phyloP scores from a whole-genome alignment of 805 yeast species.

The Kazachstania bromeliacearum region DNA sequence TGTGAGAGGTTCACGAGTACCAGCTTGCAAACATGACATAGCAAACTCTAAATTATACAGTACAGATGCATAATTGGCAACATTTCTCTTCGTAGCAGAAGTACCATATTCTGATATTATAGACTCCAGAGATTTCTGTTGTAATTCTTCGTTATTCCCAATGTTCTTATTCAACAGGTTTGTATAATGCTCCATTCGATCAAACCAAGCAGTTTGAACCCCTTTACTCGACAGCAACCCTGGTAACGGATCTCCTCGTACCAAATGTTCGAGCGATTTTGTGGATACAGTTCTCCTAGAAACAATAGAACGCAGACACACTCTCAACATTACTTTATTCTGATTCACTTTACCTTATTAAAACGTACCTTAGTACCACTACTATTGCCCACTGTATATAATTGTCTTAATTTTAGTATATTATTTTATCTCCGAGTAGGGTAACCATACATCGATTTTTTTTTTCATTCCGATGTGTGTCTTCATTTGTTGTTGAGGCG shows the following conservation, averaged over 20 bases:
- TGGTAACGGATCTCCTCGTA: slow-evolving; percentile 21
- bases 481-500: no score
- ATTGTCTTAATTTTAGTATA: no score
- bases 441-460: no score
- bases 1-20: slow-evolving; percentile 9
- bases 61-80: slow-evolving; percentile 34
- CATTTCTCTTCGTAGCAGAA: slow-evolving; percentile 23
- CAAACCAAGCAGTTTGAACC: slow-evolving; percentile 42
- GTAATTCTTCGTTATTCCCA: slow-evolving; percentile 11
- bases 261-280: slow-evolving; percentile 14
- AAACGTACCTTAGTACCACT: no score
- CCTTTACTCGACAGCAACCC: slow-evolving; percentile 43
- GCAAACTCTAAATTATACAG: slow-evolving; percentile 33
- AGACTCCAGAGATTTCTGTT: slow-evolving; percentile 19
- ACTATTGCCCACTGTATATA: no score
- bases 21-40: slow-evolving; percentile 25
- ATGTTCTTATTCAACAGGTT: slow-evolving; percentile 33
- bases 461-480: no score
- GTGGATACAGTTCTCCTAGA: slow-evolving; percentile 1
- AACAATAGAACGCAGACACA: no score
- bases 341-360: no score
- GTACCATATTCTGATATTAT: slow-evolving; percentile 24
- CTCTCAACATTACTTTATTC: no score
- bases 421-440: no score
- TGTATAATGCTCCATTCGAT: slow-evolving; percentile 34